Evolutionary conservation across 371 early-diverging fungal genomes (phyloP).

Genomic region (Mucor circinelloides): DNA sequence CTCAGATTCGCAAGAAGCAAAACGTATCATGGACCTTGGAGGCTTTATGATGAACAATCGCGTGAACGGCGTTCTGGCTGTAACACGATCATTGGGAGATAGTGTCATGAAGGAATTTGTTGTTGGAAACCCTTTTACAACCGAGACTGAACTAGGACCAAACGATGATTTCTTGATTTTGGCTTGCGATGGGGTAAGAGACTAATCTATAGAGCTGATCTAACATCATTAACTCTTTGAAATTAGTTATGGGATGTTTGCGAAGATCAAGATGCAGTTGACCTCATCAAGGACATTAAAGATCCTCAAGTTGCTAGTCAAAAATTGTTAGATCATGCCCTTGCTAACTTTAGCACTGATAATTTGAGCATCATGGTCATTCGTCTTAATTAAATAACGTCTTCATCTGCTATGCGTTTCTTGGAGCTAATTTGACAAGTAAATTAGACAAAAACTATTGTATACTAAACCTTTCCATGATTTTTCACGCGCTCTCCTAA

Average conservation of each 20-base stretch:
- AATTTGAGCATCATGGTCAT: conserved; percentile 90
- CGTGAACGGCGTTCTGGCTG: conserved; percentile 98
- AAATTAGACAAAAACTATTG: neutral
- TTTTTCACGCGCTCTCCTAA: neutral
- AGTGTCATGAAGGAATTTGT: conserved; percentile 95
- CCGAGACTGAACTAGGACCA: conserved; percentile 77
- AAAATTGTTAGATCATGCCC: conserved; percentile 82
- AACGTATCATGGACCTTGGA: conserved; percentile 88
- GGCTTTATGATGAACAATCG: conserved; percentile 97
- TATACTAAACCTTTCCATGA: neutral
- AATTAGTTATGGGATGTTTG: conserved; percentile 98
- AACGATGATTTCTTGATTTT: conserved; percentile 86
- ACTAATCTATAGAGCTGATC: neutral
- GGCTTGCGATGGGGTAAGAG: conserved; percentile 96
- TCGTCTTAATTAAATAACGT: conserved; percentile 21
- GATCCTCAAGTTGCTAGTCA: conserved; percentile 86
- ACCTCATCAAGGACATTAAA: conserved; percentile 72
- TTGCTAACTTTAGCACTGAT: conserved; percentile 91
- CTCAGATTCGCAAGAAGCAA: conserved; percentile 84
- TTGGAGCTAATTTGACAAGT: neutral
- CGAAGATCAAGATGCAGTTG: conserved; percentile 93
- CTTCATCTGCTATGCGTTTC: neutral
- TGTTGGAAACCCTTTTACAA: conserved; percentile 93
- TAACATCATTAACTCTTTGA: neutral
- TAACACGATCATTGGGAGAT: conserved; percentile 96